These are phyloP conservation scores for Lyophyllum atratum DNA, from an alignment of 768 basidiomycete species.

Conservation along the genomic window DNA sequence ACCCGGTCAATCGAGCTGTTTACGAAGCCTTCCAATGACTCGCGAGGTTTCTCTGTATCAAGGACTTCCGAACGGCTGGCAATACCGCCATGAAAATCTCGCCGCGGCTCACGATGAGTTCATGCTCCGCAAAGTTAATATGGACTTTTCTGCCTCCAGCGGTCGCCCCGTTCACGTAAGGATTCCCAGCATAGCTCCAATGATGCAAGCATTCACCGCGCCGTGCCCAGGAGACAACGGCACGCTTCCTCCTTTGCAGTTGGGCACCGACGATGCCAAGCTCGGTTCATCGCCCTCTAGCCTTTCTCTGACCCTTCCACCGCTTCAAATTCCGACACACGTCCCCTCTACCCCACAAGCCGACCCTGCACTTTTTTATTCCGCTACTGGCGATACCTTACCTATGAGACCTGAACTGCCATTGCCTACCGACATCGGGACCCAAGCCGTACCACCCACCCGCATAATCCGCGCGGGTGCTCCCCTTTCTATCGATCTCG, in stretches of 20 bases:
- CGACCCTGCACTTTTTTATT: slow-evolving; percentile 28
- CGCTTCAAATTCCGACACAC: slow-evolving; percentile 4
- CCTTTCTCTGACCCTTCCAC: slow-evolving; percentile 6
- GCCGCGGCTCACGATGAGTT: slow-evolving; percentile 29
- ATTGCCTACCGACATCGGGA: background rate
- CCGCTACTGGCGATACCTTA: background rate
- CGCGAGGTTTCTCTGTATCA: slow-evolving; percentile 49
- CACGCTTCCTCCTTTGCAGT: slow-evolving; percentile 2
- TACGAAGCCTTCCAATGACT: slow-evolving; percentile 36
- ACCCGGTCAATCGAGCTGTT: slow-evolving; percentile 1
- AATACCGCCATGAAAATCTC: slow-evolving; percentile 40
- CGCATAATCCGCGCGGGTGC: slow-evolving; percentile 28
- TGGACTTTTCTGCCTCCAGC: slow-evolving; percentile 3
- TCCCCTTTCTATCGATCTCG: slow-evolving; percentile 30
- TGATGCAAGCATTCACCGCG: slow-evolving; percentile 23
- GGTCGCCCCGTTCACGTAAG: slow-evolving; percentile 29
- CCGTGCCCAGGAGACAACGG: background rate
- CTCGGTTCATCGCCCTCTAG: slow-evolving; percentile 7
- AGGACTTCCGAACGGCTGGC: slow-evolving; percentile 51
- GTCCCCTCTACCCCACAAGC: slow-evolving; percentile 19
- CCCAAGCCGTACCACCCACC: slow-evolving; percentile 11
- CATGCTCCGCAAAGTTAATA: slow-evolving; percentile 5
- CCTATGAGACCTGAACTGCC: slow-evolving; percentile 9
- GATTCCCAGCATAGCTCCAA: slow-evolving; percentile 41
- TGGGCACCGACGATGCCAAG: slow-evolving; percentile 21